Percentiles rank a stretch among this genome's conserved stretches.
These are phyloP conservation scores for Alternaria dauci DNA, from an alignment of 2,329 filamentous ascomycete species.

Conservation along the genomic window DNA sequence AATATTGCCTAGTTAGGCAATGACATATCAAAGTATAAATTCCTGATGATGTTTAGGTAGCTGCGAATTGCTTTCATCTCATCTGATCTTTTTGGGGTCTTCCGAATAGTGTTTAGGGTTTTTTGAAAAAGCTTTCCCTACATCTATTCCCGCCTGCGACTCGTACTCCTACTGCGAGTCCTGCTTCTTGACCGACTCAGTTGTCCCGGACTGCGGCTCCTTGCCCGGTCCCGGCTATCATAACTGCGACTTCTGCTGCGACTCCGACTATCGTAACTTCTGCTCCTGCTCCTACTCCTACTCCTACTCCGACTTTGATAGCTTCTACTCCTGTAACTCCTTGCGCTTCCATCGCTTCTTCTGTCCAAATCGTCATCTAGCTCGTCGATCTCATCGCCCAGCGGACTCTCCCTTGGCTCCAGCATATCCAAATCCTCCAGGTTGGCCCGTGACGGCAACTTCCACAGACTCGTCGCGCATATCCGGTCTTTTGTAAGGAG, in stretches of 20 bases:
- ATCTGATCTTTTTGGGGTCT: no score
- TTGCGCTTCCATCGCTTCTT: constrained; percentile 20
- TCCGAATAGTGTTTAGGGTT: no score
- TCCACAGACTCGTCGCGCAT: constrained; percentile 91
- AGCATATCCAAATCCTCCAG: constrained; percentile 89
- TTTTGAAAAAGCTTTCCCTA: no score
- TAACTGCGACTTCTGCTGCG: constrained; percentile 24
- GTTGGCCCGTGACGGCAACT: constrained; percentile 81
- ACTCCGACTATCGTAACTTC: constrained; percentile 27
- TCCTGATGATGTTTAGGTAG: no score
- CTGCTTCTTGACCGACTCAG: constrained; percentile 2
- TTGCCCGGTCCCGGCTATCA: constrained; percentile 14
- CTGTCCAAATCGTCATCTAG: constrained; percentile 34
- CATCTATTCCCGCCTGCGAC: constrained; percentile 1
- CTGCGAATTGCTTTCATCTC: no score
- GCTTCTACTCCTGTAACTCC: constrained; percentile 23
- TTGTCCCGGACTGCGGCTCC: constrained; percentile 11
- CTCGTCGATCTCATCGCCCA: constrained; percentile 79
- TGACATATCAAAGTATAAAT: no score
- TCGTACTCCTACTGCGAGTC: constrained; percentile 7
- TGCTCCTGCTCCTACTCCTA: constrained; percentile 23
- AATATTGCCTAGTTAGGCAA: no score
- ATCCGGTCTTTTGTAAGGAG: constrained; percentile 87
- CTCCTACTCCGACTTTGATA: constrained; percentile 22
- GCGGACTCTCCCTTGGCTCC: constrained; percentile 82